phyloP scores from a whole-genome alignment of 345 rosid genomes.

The Moringa oleifera region DNA sequence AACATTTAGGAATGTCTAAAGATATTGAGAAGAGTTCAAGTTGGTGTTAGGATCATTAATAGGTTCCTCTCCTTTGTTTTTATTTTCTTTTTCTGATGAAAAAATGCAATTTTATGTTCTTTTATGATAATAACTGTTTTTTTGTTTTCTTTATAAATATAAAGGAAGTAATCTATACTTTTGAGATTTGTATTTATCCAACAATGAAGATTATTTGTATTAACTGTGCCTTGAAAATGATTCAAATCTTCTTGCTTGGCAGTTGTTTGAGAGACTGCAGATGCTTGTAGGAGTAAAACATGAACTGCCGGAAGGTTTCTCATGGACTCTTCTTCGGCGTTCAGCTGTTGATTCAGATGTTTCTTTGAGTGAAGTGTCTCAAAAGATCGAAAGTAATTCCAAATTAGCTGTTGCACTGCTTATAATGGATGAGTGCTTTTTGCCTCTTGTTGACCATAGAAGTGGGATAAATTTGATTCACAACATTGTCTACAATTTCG shows the following conservation, averaged over 20 bases:
- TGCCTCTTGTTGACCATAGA: slow-evolving; percentile 77
- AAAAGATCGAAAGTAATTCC: slow-evolving; percentile 68
- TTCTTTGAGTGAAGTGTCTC: slow-evolving; percentile 41
- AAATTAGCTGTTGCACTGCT: slow-evolving; percentile 81
- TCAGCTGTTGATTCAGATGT: slow-evolving; percentile 47
- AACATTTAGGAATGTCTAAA: too few relatives aligned
- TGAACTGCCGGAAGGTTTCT: slow-evolving; percentile 70
- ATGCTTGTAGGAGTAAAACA: slow-evolving; percentile 77
- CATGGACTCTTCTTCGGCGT: slow-evolving; percentile 76
- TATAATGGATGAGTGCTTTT: slow-evolving; percentile 93
- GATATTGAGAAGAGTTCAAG: too few relatives aligned
- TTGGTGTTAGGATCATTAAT: too few relatives aligned
- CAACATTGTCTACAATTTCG: slow-evolving; percentile 79
- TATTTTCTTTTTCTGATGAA: too few relatives aligned
- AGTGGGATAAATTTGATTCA: slow-evolving; percentile 85
- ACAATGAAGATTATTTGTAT: not conserved
- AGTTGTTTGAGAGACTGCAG: slow-evolving; percentile 57
- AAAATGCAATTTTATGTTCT: too few relatives aligned
- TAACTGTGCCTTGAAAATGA: not conserved
- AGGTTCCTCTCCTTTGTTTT: too few relatives aligned
- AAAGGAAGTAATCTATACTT: not conserved
- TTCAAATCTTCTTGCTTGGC: slow-evolving; percentile 5
- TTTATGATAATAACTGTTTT: too few relatives aligned
- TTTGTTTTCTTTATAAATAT: not conserved
- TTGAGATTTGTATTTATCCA: not conserved